A percentile compares a stretch with the other conserved stretches of the same genome.
Evolutionary conservation across 2,329 filamentous ascomycete species (phyloP).

Genomic region (Cytospora schulzeri): DNA sequence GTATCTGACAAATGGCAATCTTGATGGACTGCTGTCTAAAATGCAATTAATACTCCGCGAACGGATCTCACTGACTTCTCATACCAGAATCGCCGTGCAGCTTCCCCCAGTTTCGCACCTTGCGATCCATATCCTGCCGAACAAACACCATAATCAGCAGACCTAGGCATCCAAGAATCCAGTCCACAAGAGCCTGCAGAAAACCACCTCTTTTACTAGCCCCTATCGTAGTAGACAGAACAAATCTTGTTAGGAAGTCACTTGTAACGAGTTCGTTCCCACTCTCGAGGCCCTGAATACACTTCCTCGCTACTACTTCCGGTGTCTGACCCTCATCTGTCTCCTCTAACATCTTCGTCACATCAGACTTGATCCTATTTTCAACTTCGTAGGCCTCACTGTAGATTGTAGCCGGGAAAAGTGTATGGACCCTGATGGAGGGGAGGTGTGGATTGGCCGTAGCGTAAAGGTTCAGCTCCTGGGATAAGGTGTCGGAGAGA

Average conservation of each 20-base stretch:
- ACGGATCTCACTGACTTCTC: neutral
- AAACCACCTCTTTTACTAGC: constrained; percentile 37
- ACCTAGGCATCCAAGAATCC: constrained; percentile 39
- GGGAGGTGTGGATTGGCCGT: constrained; percentile 33
- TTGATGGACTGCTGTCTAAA: too few species aligned
- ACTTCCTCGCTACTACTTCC: constrained; percentile 61
- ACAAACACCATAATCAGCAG: constrained; percentile 41
- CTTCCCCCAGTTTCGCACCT: constrained; percentile 40
- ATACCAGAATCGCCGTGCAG: constrained; percentile 32
- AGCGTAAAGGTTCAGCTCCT: constrained; percentile 52
- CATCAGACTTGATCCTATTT: constrained; percentile 40
- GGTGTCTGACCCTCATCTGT: constrained; percentile 46
- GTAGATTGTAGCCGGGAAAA: constrained; percentile 67
- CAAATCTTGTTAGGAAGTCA: constrained; percentile 57
- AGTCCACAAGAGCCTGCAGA: constrained; percentile 37
- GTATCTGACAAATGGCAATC: too few species aligned
- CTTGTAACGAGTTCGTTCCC: constrained; percentile 67
- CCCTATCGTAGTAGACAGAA: constrained; percentile 50
- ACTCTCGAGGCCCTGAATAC: constrained; percentile 60
- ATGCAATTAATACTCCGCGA: too few species aligned
- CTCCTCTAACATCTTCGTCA: constrained; percentile 43
- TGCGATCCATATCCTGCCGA: constrained; percentile 41
- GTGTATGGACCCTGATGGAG: constrained; percentile 59
- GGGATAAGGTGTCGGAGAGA: constrained; percentile 64
- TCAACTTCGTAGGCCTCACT: constrained; percentile 54